Base-by-base conservation (phyloP, 1,284 basidiomycete genomes). In the Apiotrichum sp. region DNA sequence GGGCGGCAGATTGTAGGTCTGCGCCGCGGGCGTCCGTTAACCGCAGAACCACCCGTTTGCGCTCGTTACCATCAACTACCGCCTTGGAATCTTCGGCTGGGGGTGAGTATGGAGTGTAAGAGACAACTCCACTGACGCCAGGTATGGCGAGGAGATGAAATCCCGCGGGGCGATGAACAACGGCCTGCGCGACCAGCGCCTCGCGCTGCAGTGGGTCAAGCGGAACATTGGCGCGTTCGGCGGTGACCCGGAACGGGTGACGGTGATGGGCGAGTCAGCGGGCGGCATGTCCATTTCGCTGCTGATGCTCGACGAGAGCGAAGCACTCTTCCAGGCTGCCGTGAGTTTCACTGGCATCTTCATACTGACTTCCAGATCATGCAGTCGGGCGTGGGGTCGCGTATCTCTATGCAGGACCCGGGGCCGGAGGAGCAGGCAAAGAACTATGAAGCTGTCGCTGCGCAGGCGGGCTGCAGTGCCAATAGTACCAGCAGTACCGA, bases 151-250 rank as follows among this genome's bases (percentile, higher is more conserved):
- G 1, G 71, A 71, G n/a, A 66, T 69, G 10, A 68, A 62, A 2
- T 65, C 65, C 13, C 67, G 70, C 49, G 59, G 61, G 7, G 73
- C 70, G 0, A 65, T 65, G 34, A 77, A 77, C 53, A 66, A 76
- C 13, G 77, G 77, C 16, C 53, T 77, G 31, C 62, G 65, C 49
- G 80, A 82, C 59, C 77, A 80, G 57, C 65, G 74, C 6, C 66
- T 76, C 29, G 78, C 74, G 0, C 67, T 82, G 4, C 64, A 78
- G 55, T 82, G 80, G 80, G 74, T 82, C 1, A 73, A 78, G 48
- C 45, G 73, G 51, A 75, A 81, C 60, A 78, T 81, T 50, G 62
- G 57, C 33, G 65, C 66, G 3, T 81, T 80, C 54, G 80, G 80
- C 3, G 81, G 81, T 16, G 74, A 80, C 58, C 65, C 67, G 6